Evolutionary conservation across 2,329 filamentous ascomycete species (phyloP), one percentile per base, ranked within the genome.

Genomic region (Aspergillus puulaauensis): DNA sequence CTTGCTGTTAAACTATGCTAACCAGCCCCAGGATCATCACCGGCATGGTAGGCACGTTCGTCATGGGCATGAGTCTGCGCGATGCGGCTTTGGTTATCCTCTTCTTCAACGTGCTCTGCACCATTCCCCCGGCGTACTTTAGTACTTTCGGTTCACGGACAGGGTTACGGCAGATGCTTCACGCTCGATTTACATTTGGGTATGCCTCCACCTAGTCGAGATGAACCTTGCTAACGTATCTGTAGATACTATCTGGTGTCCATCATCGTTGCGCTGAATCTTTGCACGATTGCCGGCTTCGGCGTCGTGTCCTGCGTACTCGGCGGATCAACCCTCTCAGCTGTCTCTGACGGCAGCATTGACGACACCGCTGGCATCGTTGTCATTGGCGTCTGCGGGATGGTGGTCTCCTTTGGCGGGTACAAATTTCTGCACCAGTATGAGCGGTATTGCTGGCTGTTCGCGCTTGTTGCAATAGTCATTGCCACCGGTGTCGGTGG

Each of bases 371-470:
- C 52, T 4, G 56, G 56, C 3, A 58, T 58, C 47, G 56, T 55
- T n/a, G 49, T 58, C 41, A 58, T 58, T 6, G 56, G 46, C 12
- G 12, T 58, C 6, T 58, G 56, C 37, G 56, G 56, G 2, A 58
- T 58, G 56, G 52, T 58, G 2, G 56, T 58, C 5, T 52, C 52
- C 3, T 55, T 58, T n/a, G 56, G 56, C 8, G 56, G 56, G 8
- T 58, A 58, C 21, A 58, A 39, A 14, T 58, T 58, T 23, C 46
- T 58, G 2, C 56, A 58, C 8, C 56, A 58, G 19, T 55, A 55
- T n/a, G 56, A 58, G 52, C 56, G 56, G 9, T 58, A 58, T 43
- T 58, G 52, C 41, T 58, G 56, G 56, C 23, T 52, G 4, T 55
- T 58, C 23, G 51, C 56, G 2, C 46, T 58, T 6, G 27, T 58